These are phyloP conservation scores for Pelargonium cotyledonis DNA, from an alignment of 441 rosid genomes.

Conservation along the genomic window DNA sequence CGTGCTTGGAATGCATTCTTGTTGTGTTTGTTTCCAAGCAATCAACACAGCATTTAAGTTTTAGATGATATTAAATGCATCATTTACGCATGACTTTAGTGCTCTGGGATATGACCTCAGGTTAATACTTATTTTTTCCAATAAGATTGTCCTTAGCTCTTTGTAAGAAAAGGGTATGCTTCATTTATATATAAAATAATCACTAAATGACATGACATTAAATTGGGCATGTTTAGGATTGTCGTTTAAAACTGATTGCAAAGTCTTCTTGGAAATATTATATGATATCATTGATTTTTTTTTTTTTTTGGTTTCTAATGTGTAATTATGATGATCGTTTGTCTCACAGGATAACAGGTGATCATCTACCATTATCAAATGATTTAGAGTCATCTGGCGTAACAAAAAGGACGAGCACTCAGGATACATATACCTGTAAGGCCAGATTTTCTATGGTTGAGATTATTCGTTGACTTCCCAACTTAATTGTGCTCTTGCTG, in stretches of 20 bases:
- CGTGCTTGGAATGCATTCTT: too few relatives aligned
- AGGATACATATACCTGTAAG: slow-evolving; percentile 29
- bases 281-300: too few relatives aligned
- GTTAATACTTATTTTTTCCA: too few relatives aligned
- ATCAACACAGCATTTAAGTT: too few relatives aligned
- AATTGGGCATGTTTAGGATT: not conserved
- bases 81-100: too few relatives aligned
- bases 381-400: slow-evolving; percentile 25
- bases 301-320: too few relatives aligned
- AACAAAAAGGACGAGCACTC: slow-evolving; percentile 22
- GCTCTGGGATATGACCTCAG: too few relatives aligned
- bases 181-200: not conserved
- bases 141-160: too few relatives aligned
- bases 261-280: not conserved
- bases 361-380: slow-evolving; percentile 18
- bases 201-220: not conserved
- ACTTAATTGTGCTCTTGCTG: not conserved
- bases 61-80: too few relatives aligned
- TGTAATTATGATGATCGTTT: not conserved
- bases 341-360: slow-evolving; percentile 35
- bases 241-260: not conserved
- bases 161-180: not conserved
- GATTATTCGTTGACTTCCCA: slow-evolving; percentile 2
- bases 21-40: too few relatives aligned
- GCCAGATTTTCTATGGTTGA: slow-evolving; percentile 14